These are phyloP conservation scores for Daldinia caldariorum DNA, from an alignment of 495 filamentous ascomycete genomes.

Conservation along the genomic window DNA sequence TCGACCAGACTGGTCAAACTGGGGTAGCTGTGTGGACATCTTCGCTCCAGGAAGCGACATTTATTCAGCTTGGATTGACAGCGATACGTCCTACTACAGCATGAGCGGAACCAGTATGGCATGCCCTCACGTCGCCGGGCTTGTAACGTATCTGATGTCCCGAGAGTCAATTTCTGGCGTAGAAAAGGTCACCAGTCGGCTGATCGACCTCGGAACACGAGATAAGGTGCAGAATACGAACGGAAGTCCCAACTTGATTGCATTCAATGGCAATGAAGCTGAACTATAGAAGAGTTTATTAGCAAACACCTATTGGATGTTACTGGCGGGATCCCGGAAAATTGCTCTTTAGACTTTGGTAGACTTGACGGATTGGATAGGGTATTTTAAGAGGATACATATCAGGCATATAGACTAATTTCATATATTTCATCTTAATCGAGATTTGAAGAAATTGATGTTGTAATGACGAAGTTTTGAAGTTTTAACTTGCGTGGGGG, in stretches of 20 bases:
- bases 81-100: slow-evolving; percentile 51
- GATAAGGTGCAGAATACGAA: slow-evolving; percentile 33
- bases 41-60: slow-evolving; percentile 39
- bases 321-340: too few relatives aligned
- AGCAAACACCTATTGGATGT: neutral
- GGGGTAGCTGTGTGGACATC: slow-evolving; percentile 55
- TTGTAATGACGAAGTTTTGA: neutral
- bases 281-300: slow-evolving; percentile 24
- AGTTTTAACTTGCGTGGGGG: too few relatives aligned
- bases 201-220: slow-evolving; percentile 24
- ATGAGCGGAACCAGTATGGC: slow-evolving; percentile 57
- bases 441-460: neutral
- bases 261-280: slow-evolving; percentile 37
- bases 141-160: slow-evolving; percentile 53
- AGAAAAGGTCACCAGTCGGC: slow-evolving; percentile 13
- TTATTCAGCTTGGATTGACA: slow-evolving; percentile 52
- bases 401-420: neutral
- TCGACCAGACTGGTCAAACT: slow-evolving; percentile 57
- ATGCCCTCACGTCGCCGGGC: slow-evolving; percentile 55
- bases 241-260: slow-evolving; percentile 35
- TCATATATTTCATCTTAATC: neutral
- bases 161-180: slow-evolving; percentile 30
- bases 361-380: neutral
- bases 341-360: neutral
- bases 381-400: neutral